These are phyloP conservation scores for Coemansia sp. DNA, from an alignment of 192 early-diverging fungal species.

Conservation along the genomic window DNA sequence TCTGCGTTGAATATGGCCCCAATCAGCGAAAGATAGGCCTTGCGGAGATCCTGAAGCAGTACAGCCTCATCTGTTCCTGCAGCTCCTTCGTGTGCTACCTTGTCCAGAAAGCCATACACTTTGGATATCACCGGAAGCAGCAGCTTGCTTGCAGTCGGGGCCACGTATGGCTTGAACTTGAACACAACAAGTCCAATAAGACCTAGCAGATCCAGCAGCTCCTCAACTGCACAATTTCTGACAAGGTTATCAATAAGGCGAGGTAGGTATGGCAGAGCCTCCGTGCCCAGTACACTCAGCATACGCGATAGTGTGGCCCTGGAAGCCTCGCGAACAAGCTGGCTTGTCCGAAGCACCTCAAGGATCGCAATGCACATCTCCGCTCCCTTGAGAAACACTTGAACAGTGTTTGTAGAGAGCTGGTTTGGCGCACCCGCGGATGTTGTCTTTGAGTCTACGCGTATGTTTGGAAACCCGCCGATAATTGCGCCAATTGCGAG, in stretches of 20 bases:
- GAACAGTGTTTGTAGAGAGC: constrained; percentile 45
- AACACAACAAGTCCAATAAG: constrained; percentile 83
- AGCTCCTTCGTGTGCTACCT: constrained; percentile 60
- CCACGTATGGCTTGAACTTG: constrained; percentile 80
- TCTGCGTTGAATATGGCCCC: constrained; percentile 77
- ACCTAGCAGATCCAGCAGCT: constrained; percentile 82
- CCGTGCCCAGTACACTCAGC: constrained; percentile 82
- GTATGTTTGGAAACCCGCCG: constrained; percentile 71
- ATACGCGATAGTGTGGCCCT: constrained; percentile 83
- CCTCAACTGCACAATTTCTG: constrained; percentile 71
- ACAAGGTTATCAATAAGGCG: constrained; percentile 77
- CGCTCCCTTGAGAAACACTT: constrained; percentile 79
- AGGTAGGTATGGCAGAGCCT: constrained; percentile 79
- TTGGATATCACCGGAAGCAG: constrained; percentile 78
- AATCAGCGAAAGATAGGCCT: constrained; percentile 81
- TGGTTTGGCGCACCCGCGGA: constrained; percentile 38
- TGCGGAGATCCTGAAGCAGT: constrained; percentile 73
- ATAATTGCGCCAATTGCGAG: constrained; percentile 81
- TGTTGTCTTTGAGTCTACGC: constrained; percentile 40
- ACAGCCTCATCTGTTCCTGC: constrained; percentile 87
- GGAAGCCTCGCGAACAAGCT: constrained; percentile 69
- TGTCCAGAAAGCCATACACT: constrained; percentile 83
- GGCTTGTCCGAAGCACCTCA: constrained; percentile 61
- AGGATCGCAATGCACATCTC: constrained; percentile 74
- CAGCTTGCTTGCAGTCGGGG: constrained; percentile 58